Percentiles rank a stretch among this genome's conserved stretches.
Conservation (phyloP, 768 basidiomycete species). For the Suillus hirtellus region DNA sequence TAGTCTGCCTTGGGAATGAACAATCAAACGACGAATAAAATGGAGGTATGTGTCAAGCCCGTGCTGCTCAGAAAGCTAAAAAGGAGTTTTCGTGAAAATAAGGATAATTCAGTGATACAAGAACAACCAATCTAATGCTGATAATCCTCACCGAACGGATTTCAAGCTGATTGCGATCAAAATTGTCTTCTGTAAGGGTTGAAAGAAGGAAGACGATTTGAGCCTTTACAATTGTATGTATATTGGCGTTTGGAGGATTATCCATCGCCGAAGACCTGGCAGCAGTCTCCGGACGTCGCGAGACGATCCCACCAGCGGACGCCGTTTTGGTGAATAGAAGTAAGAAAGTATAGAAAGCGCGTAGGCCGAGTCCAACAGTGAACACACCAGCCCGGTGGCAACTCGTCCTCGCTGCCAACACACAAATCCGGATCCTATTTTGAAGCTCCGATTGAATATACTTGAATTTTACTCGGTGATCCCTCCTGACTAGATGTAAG, state of each 20-base stretch:
- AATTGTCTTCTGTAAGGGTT: slow-evolving; percentile 96
- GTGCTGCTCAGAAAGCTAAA: slow-evolving; percentile 93
- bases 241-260: slow-evolving; percentile 80
- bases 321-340: slow-evolving; percentile 54
- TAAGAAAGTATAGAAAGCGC: slow-evolving; percentile 35
- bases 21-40: slow-evolving; percentile 94
- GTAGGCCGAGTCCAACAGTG: slow-evolving; percentile 30
- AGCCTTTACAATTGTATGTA: slow-evolving; percentile 91
- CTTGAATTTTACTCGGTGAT: background rate
- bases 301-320: slow-evolving; percentile 66
- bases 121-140: slow-evolving; percentile 15
- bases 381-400: slow-evolving; percentile 29
- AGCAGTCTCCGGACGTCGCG: slow-evolving; percentile 73
- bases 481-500: background rate
- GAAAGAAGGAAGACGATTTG: slow-evolving; percentile 98
- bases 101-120: slow-evolving; percentile 15
- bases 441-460: slow-evolving; percentile 21
- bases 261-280: slow-evolving; percentile 84
- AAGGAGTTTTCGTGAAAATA: slow-evolving; percentile 16
- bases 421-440: slow-evolving; percentile 17
- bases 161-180: slow-evolving; percentile 90
- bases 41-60: slow-evolving; percentile 96
- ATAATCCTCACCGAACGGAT: slow-evolving; percentile 81
- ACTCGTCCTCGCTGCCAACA: slow-evolving; percentile 16
- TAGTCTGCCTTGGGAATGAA: slow-evolving; percentile 78